phyloP scores from a whole-genome alignment of 495 filamentous ascomycete species.

The Xylaria acuta region DNA sequence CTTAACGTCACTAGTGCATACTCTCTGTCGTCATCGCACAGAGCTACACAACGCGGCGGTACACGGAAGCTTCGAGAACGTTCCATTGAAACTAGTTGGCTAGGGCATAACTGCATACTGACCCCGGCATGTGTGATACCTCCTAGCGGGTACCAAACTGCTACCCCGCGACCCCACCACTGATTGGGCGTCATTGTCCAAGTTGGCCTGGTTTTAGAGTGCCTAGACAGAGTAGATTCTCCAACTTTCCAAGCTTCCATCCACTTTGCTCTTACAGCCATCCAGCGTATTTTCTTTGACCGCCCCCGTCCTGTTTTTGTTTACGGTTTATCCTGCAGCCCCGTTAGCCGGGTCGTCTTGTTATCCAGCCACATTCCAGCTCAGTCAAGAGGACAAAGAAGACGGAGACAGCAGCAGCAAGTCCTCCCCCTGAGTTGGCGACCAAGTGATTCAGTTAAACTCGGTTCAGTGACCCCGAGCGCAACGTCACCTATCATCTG shows the following conservation, averaged over 20 bases:
- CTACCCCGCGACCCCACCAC: conserved; percentile 28
- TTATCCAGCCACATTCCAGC: not conserved
- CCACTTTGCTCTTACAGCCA: conserved; percentile 3
- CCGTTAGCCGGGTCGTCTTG: conserved; percentile 15
- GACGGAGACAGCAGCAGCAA: conserved; percentile 12
- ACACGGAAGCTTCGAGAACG: conserved; percentile 28
- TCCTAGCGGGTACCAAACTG: not conserved
- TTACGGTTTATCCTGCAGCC: conserved; percentile 22
- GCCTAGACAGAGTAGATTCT: conserved; percentile 17
- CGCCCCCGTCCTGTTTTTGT: conserved; percentile 22
- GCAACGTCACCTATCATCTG: conserved; percentile 21
- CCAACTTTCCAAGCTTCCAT: conserved; percentile 25
- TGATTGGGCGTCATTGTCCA: conserved; percentile 22
- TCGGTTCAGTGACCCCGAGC: conserved; percentile 1
- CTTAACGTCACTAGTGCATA: not conserved
- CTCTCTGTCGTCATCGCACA: conserved; percentile 9
- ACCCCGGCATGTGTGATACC: not conserved
- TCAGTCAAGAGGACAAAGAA: conserved; percentile 20
- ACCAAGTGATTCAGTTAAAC: conserved; percentile 8
- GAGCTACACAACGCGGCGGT: not conserved
- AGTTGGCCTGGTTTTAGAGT: not conserved
- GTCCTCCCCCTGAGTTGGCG: not conserved
- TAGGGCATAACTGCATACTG: not conserved
- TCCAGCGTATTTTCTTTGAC: conserved; percentile 19
- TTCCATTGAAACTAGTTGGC: conserved; percentile 12